Evolutionary conservation across 129 eudicot species (phyloP), one percentile per base, ranked within the genome.

Genomic region (Flaveria trinervia): DNA sequence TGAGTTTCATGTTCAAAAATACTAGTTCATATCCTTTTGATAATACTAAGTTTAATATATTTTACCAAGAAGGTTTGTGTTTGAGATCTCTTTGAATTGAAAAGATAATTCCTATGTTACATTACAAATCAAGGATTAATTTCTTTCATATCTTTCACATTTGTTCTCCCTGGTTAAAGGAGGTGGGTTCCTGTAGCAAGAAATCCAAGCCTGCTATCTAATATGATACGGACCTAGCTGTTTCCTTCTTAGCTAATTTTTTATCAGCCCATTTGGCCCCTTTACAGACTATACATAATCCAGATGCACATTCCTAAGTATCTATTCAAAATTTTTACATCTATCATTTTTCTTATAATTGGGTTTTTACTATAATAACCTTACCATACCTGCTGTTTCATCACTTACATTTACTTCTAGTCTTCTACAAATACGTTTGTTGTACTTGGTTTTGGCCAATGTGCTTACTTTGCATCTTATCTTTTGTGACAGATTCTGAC

Each of bases 401-500:
- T 18, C 7, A 20, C 18, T 16, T 65, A 52, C 59, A 46, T 36
- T 9, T 22, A 15, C 0, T 57, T 7, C 20, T n/a, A n/a, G n/a
- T n/a, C n/a, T n/a, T n/a, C n/a, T n/a, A n/a, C n/a, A n/a, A n/a
- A 3, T 36, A 39, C 33, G 18, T 36, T 68, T 39, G 15, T 54
- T 70, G 41, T 60, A 44, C 11, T 64, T 28, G 64, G 43, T 30
- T 76, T 45, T 68, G 70, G 16, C 25, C 62, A 14, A 11, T 78
- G 17, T 80, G 77, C 61, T 85, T 55, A 81, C 77, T 41, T 62
- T 7, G 71, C 65, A 18, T 77, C 9, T 57, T 52, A 36, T 45
- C 56, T 71, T 64, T 81, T 74, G 20, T 71, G 60, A 16, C 96
- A 93, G 97, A 93, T 89, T 68, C 25, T 59, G 98, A 85, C 77